A percentile compares a stretch with the other conserved stretches of the same genome.
Conservation (phyloP, 2,329 filamentous ascomycete genomes). For the Stachybotrys chlorohalonatus region DNA sequence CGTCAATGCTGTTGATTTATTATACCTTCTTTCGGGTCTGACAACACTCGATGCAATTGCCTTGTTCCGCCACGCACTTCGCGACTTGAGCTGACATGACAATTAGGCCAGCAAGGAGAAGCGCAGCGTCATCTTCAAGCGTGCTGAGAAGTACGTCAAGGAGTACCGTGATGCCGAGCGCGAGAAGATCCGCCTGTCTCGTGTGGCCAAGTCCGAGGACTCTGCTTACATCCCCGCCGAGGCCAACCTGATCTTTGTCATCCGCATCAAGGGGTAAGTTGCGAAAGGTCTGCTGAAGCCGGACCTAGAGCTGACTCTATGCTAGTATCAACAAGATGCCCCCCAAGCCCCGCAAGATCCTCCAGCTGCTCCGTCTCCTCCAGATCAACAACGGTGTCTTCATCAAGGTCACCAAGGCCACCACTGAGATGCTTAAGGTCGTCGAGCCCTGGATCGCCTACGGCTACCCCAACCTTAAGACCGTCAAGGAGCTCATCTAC, state of each 20-base stretch:
- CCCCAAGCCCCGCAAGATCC: slow-evolving; percentile 99
- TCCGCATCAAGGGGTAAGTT: slow-evolving; percentile 93
- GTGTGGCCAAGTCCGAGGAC: slow-evolving; percentile 84
- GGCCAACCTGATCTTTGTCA: slow-evolving; percentile 92
- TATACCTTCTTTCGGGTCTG: slow-evolving; percentile 99
- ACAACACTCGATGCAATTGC: slow-evolving; percentile 32
- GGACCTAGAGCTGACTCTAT: slow-evolving; percentile 2
- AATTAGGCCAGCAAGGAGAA: slow-evolving; percentile 94
- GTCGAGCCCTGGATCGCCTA: slow-evolving; percentile 99
- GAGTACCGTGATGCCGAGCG: slow-evolving; percentile 98
- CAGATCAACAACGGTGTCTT: slow-evolving; percentile 99
- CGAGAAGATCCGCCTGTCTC: slow-evolving; percentile 91
- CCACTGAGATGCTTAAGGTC: slow-evolving; percentile 92
- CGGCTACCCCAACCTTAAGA: slow-evolving; percentile 99
- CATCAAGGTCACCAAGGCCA: slow-evolving; percentile 95
- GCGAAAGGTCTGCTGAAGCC: neutral
- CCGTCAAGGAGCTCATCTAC: slow-evolving; percentile 97
- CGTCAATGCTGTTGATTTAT: slow-evolving; percentile 96
- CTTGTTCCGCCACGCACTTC: slow-evolving; percentile 1
- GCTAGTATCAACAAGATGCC: slow-evolving; percentile 99
- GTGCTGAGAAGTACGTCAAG: slow-evolving; percentile 98
- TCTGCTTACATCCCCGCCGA: slow-evolving; percentile 92
- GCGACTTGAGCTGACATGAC: slow-evolving; percentile 25
- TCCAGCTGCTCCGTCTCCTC: slow-evolving; percentile 97
- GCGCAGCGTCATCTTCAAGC: slow-evolving; percentile 98